These are phyloP conservation scores for Lepidium africanum DNA, from an alignment of 345 rosid species.

Conservation along the genomic window DNA sequence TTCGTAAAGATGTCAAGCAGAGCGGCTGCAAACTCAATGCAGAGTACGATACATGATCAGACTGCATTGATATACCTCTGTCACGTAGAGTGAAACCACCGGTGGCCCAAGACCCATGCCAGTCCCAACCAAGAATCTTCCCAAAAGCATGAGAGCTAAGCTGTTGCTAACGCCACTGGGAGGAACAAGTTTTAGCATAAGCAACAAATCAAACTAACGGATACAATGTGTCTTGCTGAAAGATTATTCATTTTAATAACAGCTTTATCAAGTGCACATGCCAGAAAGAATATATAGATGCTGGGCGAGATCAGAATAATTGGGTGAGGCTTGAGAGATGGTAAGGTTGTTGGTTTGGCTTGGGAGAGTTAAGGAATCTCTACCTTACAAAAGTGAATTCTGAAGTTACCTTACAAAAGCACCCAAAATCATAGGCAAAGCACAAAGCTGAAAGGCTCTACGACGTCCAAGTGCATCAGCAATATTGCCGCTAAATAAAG, in stretches of 20 bases:
- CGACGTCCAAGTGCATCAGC: slow-evolving; percentile 86
- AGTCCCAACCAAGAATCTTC: slow-evolving; percentile 84
- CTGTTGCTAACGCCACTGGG: slow-evolving; percentile 64
- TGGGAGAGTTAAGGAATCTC: neutral
- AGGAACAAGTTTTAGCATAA: slow-evolving; percentile 34
- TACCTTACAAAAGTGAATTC: too few relatives aligned
- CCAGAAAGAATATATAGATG: neutral
- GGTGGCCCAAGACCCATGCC: slow-evolving; percentile 98
- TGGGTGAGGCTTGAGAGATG: neutral
- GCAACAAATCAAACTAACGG: slow-evolving; percentile 57
- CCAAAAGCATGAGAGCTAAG: slow-evolving; percentile 71
- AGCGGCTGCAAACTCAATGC: neutral
- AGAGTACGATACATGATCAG: neutral
- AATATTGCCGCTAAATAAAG: slow-evolving; percentile 73
- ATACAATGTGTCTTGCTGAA: slow-evolving; percentile 29
- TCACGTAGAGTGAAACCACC: slow-evolving; percentile 85
- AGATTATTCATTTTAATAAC: neutral
- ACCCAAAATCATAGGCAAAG: slow-evolving; percentile 88
- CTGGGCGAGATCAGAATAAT: neutral
- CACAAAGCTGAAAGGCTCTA: slow-evolving; percentile 80
- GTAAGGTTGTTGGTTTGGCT: neutral
- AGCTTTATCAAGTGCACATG: neutral
- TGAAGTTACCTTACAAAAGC: slow-evolving; percentile 69
- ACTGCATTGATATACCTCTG: slow-evolving; percentile 51
- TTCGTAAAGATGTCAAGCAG: neutral